Conservation (phyloP, 495 filamentous ascomycete species). For the Beverwykella pulmonaria region DNA sequence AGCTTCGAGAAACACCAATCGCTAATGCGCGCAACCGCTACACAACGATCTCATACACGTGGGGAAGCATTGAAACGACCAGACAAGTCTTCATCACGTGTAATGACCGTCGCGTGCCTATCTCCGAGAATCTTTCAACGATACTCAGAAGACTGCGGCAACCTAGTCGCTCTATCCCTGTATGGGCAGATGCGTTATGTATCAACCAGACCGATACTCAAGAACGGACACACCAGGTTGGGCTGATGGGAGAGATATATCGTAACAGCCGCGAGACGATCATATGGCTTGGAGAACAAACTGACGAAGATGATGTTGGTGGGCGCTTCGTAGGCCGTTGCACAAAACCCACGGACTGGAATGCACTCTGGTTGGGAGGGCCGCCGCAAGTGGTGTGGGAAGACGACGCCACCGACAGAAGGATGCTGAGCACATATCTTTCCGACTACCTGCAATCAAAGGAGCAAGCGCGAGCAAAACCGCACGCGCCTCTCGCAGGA, state of each 20-base stretch:
- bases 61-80: constrained; percentile 9
- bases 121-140: constrained; percentile 21
- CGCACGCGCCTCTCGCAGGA: too few species aligned
- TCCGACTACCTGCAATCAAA: background rate
- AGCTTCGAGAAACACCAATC: constrained; percentile 4
- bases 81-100: constrained; percentile 12
- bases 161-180: background rate
- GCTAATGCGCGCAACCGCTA: constrained; percentile 5
- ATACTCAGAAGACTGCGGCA: constrained; percentile 15
- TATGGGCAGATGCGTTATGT: constrained; percentile 25
- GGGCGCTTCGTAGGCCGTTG: background rate
- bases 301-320: constrained; percentile 3
- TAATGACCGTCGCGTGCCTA: constrained; percentile 9
- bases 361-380: background rate
- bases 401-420: constrained; percentile 1
- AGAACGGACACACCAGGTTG: constrained; percentile 27
- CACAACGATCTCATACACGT: constrained; percentile 17
- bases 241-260: constrained; percentile 26
- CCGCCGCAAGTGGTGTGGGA: constrained; percentile 13
- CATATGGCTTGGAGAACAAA: constrained; percentile 24
- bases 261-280: constrained; percentile 2
- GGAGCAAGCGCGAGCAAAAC: background rate
- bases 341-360: background rate
- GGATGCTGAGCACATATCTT: background rate
- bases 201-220: constrained; percentile 13